Percentiles rank a stretch among this genome's conserved stretches.
Conservation (phyloP, 495 filamentous ascomycete species). For the Lichina pygmaea region DNA sequence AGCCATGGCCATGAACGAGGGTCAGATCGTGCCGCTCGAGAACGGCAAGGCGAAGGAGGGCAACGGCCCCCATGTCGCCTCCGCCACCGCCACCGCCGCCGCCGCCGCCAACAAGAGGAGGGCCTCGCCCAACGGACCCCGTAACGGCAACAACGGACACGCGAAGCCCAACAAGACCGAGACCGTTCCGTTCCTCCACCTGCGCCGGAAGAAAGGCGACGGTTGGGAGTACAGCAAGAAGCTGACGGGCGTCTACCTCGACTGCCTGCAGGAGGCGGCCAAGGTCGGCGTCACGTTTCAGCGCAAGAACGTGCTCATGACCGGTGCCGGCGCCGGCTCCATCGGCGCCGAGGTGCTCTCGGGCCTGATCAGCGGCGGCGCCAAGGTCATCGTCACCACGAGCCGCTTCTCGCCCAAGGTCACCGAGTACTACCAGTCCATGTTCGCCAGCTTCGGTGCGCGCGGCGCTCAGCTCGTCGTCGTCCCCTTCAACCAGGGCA, state of each 20-base stretch:
- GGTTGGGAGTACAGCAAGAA: slow-evolving; percentile 99
- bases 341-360: slow-evolving; percentile 97
- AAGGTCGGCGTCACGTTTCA: slow-evolving; percentile 69
- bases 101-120: slow-evolving; percentile 21
- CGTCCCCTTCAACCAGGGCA: slow-evolving; percentile 96
- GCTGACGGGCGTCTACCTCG: slow-evolving; percentile 72
- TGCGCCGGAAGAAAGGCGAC: slow-evolving; percentile 80
- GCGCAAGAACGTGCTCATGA: slow-evolving; percentile 94
- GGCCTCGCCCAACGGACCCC: slow-evolving; percentile 26
- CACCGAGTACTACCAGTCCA: slow-evolving; percentile 96
- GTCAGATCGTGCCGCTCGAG: slow-evolving; percentile 76
- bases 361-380: slow-evolving; percentile 85
- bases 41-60: slow-evolving; percentile 19
- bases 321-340: slow-evolving; percentile 87
- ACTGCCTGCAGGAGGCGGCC: slow-evolving; percentile 72
- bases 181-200: slow-evolving; percentile 90
- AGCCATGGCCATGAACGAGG: slow-evolving; percentile 88
- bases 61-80: neutral
- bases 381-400: slow-evolving; percentile 86
- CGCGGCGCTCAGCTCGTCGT: slow-evolving; percentile 92
- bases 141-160: slow-evolving; percentile 18
- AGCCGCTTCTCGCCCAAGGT: slow-evolving; percentile 90
- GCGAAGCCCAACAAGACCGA: slow-evolving; percentile 69
- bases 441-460: slow-evolving; percentile 84
- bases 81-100: no score